These are phyloP conservation scores for Phaeosphaeriaceae sp. DNA, from an alignment of 2,329 filamentous ascomycete genomes.

Conservation along the genomic window DNA sequence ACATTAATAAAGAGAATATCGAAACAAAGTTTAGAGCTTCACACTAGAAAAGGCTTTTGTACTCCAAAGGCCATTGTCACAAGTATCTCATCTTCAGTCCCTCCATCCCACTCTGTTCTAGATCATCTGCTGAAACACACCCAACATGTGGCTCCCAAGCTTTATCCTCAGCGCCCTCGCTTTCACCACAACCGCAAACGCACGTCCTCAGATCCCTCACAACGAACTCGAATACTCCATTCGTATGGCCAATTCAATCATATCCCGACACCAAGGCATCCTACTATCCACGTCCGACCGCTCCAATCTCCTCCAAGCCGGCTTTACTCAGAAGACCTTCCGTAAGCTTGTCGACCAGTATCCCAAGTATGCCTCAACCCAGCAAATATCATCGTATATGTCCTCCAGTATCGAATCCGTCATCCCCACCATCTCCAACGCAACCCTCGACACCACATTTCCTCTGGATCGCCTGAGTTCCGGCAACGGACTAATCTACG, in stretches of 20 bases:
- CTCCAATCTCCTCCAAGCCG: slow-evolving; percentile 37
- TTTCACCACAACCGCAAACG: not conserved
- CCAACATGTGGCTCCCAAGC: not conserved
- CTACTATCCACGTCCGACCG: slow-evolving; percentile 20
- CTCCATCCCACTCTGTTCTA: not conserved
- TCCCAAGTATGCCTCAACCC: slow-evolving; percentile 5
- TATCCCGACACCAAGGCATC: slow-evolving; percentile 41
- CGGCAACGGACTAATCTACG: slow-evolving; percentile 32
- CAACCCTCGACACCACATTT: slow-evolving; percentile 23
- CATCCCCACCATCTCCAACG: slow-evolving; percentile 18
- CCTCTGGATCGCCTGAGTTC: slow-evolving; percentile 42
- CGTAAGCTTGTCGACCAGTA: slow-evolving; percentile 22
- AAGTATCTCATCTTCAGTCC: not conserved
- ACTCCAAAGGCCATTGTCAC: not conserved
- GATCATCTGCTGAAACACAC: not conserved
- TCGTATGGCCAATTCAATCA: slow-evolving; percentile 38
- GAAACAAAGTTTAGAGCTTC: not conserved
- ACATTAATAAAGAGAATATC: not conserved
- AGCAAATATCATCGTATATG: slow-evolving; percentile 14
- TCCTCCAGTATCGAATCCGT: slow-evolving; percentile 28
- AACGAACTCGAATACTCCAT: slow-evolving; percentile 11
- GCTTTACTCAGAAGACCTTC: slow-evolving; percentile 44
- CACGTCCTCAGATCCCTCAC: not conserved
- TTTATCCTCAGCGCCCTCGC: not conserved
- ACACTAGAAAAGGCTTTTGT: not conserved